phyloP scores from a whole-genome alignment of 2,329 filamentous ascomycete genomes.

The Penicillium thymicola region DNA sequence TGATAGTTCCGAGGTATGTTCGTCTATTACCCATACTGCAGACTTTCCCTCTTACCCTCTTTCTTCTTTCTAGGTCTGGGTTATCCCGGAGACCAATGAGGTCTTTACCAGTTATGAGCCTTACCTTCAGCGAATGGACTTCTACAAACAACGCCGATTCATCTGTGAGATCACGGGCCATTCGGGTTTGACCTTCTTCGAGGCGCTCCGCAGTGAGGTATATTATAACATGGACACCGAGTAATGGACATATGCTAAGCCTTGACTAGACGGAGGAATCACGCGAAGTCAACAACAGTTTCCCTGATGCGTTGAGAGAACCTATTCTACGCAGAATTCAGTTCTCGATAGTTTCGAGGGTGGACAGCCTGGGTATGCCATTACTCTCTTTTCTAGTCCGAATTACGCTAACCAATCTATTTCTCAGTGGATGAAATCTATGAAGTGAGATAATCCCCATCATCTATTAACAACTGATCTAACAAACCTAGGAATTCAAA shows the following conservation, averaged over 20 bases:
- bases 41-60: slow-evolving; percentile 11
- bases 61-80: slow-evolving; percentile 67
- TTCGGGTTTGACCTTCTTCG: slow-evolving; percentile 86
- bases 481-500: slow-evolving; percentile 62
- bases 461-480: slow-evolving; percentile 10
- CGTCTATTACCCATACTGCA: slow-evolving; percentile 6
- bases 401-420: slow-evolving; percentile 19
- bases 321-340: slow-evolving; percentile 89
- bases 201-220: slow-evolving; percentile 89
- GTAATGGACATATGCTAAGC: slow-evolving; percentile 5
- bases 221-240: slow-evolving; percentile 31
- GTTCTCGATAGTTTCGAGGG: slow-evolving; percentile 81
- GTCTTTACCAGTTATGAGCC: slow-evolving; percentile 85
- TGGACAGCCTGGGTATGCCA: slow-evolving; percentile 67
- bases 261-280: slow-evolving; percentile 66
- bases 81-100: slow-evolving; percentile 85
- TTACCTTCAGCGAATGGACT: slow-evolving; percentile 83
- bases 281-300: slow-evolving; percentile 83
- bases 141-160: slow-evolving; percentile 89
- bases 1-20: slow-evolving; percentile 75
- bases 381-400: neutral
- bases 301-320: slow-evolving; percentile 86
- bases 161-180: slow-evolving; percentile 96
- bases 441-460: slow-evolving; percentile 39
- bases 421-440: slow-evolving; percentile 49